Evolutionary conservation across 2,329 filamentous ascomycete species (phyloP), one percentile per base, ranked within the genome.

Genomic region (Fusarium ambrosium): DNA sequence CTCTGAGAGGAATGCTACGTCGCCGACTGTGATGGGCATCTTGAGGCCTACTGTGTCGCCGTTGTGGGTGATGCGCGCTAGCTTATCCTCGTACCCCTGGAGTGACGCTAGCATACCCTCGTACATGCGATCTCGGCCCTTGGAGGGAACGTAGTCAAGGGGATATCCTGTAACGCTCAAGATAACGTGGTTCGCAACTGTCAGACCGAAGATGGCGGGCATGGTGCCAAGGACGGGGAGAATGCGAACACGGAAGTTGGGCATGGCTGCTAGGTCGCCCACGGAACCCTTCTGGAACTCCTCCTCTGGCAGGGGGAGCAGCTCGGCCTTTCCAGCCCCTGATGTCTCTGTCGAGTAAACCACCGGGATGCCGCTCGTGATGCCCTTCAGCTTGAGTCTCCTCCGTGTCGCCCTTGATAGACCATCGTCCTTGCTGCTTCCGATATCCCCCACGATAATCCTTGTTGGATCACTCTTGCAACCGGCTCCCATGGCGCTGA

Each of bases 181-280:
- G 74, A 99, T 96, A 69, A 98, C 91, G 81, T 98, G 95, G 83
- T 98, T 99, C 5, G 97, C 97, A 10, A 94, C 91, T 0, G 93
- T 94, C 66, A 98, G 93, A 10, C 97, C 97, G 82, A 99, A 99
- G 1, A 98, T 92, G 3, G 97, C 96, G 0, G 97, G 97, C 95
- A 99, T 98, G 0, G 97, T 99, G 1, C 97, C 97, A 4, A 99
- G 86, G 0, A 99, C 97, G 0, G 97, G 97, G 10, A 99, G 84
- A 67, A 99, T 99, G n/a, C 97, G 90, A 11, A 98, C 94, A 27
- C 97, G 90, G 82, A 99, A 99, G 81, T 98, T 95, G 2, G 95
- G 94, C 61, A 99, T 89, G 0, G 97, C 94, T 51, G 95, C 94
- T 0, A 98, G 88, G 75, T 98, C 95, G 29, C 93, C 92, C 0